Evolutionary conservation across 345 rosid genomes (phyloP), one percentile per base, ranked within the genome.

Genomic region (Mallotus nudiflorus): DNA sequence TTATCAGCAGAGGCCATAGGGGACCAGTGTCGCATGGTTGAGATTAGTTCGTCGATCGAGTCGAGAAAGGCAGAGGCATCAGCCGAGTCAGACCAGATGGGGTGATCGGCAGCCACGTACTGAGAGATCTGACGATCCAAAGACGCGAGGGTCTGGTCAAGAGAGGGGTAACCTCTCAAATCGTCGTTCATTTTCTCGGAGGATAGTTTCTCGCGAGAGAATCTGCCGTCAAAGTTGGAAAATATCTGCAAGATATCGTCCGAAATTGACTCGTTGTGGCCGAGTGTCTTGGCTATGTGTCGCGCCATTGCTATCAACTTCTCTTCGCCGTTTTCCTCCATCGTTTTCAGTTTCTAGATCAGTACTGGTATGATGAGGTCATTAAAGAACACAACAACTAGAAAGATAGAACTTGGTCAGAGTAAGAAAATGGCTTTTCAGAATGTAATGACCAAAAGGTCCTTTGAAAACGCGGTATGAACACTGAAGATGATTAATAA

Each of bases 181-280:
- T 64, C 62, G 9, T 85, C 78, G 42, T 3, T 73, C 82, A 61
- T 7, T 80, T 78, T 35, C 87, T 77, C 49, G 46, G 46, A n/a
- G n/a, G n/a, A 74, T 19, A 91, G 69, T 45, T 86, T 91, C 70
- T 91, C 98, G 42, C 98, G 97, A 20, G 97, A 87, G 42, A 91
- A 91, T 18, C 98, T 75, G 61, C 90, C 90, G 82, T 94, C 97
- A 80, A 87, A 91, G 82, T 75, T 90, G 64, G 97, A 91, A 83
- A 90, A 88, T 77, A 91, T 91, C 84, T 94, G 98, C 67, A 91
- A 75, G 74, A 94, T 86, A 77, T 94, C 97, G 62, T 91, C 96
- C 16, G 97, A 88, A 88, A 84, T 88, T 66, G 87, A 76, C 56
- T 94, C 93, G 73, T 90, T 87, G 54, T 85, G 89, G 78, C 98